These are phyloP conservation scores for Cryptococcus sp. DNA, from an alignment of 1,284 basidiomycete genomes.

Conservation along the genomic window DNA sequence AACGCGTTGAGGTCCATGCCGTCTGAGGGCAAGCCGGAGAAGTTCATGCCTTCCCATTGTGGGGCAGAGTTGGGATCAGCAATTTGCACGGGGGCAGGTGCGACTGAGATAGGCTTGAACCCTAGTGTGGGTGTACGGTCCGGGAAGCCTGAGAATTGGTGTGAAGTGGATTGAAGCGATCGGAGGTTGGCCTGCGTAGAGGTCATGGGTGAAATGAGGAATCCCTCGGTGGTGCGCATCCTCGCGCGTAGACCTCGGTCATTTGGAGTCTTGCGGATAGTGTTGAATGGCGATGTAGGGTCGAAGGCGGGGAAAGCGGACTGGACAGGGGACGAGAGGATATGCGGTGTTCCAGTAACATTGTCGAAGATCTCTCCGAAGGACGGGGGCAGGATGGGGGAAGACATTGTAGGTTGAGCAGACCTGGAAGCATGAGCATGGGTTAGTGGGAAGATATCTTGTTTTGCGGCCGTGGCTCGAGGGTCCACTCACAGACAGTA, in stretches of 20 bases:
- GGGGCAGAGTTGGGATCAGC: constrained; percentile 13
- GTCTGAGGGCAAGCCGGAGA: constrained; percentile 6
- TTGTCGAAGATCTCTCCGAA: constrained; percentile 19
- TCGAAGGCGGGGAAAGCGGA: constrained; percentile 19
- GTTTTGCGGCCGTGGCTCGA: not conserved
- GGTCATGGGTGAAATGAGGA: constrained; percentile 21
- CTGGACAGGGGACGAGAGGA: constrained; percentile 17
- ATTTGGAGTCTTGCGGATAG: constrained; percentile 18
- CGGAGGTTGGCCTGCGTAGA: constrained; percentile 5
- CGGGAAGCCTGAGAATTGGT: not conserved
- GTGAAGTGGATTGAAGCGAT: not conserved
- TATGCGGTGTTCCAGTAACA: constrained; percentile 15
- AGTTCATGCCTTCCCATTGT: constrained; percentile 16
- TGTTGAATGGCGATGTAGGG: constrained; percentile 16
- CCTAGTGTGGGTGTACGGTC: constrained; percentile 15
- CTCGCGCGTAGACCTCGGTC: constrained; percentile 12
- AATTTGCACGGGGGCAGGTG: constrained; percentile 15
- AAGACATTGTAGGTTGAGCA: constrained; percentile 10
- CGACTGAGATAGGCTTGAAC: constrained; percentile 10
- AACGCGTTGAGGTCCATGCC: constrained; percentile 10
- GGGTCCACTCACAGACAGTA: not conserved
- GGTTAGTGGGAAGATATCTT: not conserved
- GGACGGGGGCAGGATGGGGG: constrained; percentile 14
- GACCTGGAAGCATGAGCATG: not conserved
- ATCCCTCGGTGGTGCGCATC: constrained; percentile 16